Percentiles rank a stretch among this genome's conserved stretches.
Conservation (phyloP, 2,329 filamentous ascomycete genomes). For the Fusarium marasasianum region DNA sequence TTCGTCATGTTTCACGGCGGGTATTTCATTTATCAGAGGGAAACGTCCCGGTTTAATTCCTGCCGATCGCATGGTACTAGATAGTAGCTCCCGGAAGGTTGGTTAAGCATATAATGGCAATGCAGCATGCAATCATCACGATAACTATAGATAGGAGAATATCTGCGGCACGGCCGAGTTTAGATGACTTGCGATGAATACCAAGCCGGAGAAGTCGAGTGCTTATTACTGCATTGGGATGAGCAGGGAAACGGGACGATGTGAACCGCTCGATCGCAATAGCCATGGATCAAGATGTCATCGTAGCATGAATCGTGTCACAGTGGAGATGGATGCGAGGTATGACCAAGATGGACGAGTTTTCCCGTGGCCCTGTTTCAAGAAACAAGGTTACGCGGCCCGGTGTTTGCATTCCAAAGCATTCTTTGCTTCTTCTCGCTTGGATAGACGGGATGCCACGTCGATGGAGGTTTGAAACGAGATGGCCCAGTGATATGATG, state of each 20-base stretch:
- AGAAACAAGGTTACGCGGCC: constrained; percentile 4
- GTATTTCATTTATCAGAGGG: not conserved
- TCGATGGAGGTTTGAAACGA: not conserved
- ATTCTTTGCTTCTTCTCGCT: not conserved
- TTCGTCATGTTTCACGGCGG: constrained; percentile 1
- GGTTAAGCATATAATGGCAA: constrained; percentile 6
- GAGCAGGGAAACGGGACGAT: not conserved
- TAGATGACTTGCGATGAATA: not conserved
- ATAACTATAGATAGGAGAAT: not conserved
- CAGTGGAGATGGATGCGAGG: not conserved
- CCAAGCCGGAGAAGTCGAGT: not conserved
- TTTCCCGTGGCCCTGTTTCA: constrained; percentile 11
- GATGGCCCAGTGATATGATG: not conserved
- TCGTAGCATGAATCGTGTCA: not conserved
- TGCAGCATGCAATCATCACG: not conserved
- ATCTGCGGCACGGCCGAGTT: constrained; percentile 1
- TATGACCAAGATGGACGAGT: not conserved
- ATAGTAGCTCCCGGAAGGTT: not conserved
- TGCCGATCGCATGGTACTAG: not conserved
- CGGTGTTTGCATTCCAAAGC: not conserved
- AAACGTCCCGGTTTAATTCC: not conserved
- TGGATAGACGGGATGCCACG: not conserved
- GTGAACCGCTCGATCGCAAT: not conserved
- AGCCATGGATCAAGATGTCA: constrained; percentile 5
- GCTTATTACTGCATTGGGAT: not conserved